Percentiles rank a stretch among this genome's conserved stretches.
Evolutionary conservation across 2,329 filamentous ascomycete species (phyloP).

Genomic region (Exserohilum rostratum): DNA sequence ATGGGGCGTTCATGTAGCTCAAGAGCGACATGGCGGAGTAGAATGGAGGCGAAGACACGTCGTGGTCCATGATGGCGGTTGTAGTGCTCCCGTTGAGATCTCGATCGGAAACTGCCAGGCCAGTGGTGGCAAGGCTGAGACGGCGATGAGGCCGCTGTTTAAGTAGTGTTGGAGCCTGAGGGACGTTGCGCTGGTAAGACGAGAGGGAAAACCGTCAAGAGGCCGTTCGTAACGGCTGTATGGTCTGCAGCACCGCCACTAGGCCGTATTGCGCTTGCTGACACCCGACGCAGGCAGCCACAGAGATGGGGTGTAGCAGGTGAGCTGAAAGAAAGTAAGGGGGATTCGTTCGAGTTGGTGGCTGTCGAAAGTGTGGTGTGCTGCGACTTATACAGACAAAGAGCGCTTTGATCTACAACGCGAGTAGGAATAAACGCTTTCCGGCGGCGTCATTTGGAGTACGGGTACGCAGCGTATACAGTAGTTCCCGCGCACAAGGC

Average conservation of each 20-base stretch:
- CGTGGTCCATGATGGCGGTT: conserved; percentile 17
- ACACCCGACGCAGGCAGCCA: conserved; percentile 10
- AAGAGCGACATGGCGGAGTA: conserved; percentile 36
- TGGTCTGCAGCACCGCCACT: conserved; percentile 23
- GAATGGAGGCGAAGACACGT: conserved; percentile 15
- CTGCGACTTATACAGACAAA: neutral
- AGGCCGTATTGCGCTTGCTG: conserved; percentile 10
- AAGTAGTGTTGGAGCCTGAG: neutral
- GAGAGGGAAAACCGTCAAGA: neutral
- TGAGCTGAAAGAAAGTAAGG: conserved; percentile 1
- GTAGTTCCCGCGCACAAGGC: neutral
- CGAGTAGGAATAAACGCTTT: neutral
- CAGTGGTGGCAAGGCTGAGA: neutral
- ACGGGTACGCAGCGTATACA: conserved; percentile 2
- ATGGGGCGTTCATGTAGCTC: conserved; percentile 43
- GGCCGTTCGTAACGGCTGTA: neutral
- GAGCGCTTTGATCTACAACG: neutral
- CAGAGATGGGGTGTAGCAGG: neutral
- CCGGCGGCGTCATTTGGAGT: neutral
- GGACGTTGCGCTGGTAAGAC: conserved; percentile 5
- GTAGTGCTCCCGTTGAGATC: neutral
- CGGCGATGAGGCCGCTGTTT: too few relatives aligned
- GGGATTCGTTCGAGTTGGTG: conserved; percentile 2
- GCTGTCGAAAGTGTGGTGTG: neutral
- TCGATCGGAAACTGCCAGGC: neutral